These are phyloP conservation scores for Sporobolomyces roseus DNA, from an alignment of 768 basidiomycete species.

Conservation along the genomic window DNA sequence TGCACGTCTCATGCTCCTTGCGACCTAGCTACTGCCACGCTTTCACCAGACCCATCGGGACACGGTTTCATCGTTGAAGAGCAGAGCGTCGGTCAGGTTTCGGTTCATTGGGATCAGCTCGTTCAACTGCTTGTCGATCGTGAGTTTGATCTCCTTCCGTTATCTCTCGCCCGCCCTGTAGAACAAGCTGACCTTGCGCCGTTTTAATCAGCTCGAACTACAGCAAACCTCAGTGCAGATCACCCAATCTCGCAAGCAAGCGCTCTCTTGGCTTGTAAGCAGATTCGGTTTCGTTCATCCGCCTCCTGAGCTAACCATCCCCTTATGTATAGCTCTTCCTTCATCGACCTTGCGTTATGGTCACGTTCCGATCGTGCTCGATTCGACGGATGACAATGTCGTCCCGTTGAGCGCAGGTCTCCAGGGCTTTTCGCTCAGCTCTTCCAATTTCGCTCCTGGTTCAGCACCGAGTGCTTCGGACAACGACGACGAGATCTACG, in stretches of 20 bases:
- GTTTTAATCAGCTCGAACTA: not conserved
- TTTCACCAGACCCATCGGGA: not conserved
- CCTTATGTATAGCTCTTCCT: slow-evolving; percentile 12
- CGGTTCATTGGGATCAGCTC: slow-evolving; percentile 8
- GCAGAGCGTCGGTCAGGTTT: not conserved
- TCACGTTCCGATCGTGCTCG: not conserved
- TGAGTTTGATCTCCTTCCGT: not conserved
- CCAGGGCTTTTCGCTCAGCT: not conserved
- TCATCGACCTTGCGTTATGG: not conserved
- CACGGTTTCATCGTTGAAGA: slow-evolving; percentile 4
- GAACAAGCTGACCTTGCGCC: not conserved
- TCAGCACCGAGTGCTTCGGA: no score
- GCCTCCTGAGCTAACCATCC: no score
- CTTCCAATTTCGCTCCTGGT: no score
- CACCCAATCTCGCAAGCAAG: slow-evolving; percentile 14
- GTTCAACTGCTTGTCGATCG: not conserved
- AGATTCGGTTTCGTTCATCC: no score
- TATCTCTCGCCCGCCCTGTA: not conserved
- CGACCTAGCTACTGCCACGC: not conserved
- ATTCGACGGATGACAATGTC: not conserved
- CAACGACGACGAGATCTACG: not conserved
- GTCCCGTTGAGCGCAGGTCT: not conserved
- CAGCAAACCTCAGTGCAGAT: not conserved
- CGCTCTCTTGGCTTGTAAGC: not conserved
- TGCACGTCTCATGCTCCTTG: not conserved